Evolutionary conservation across 495 filamentous ascomycete genomes (phyloP), one percentile per base, ranked within the genome.

Genomic region (Trichocladium antarcticum): DNA sequence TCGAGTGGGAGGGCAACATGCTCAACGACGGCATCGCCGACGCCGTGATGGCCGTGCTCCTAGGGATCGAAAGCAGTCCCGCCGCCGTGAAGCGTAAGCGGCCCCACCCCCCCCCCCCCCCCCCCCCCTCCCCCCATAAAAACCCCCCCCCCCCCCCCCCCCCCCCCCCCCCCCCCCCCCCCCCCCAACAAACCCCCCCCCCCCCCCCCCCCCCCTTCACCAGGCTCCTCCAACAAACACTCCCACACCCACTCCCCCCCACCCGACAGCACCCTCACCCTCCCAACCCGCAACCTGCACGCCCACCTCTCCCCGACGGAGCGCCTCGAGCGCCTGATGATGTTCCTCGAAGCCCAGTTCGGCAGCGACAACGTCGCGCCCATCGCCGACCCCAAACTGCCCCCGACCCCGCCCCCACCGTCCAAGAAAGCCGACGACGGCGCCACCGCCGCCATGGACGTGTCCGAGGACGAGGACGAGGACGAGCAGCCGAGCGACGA

Each of bases 1-100:
- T 96, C 1, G 88, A 95, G 61, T 98, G 92, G 92, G 92, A 96
- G 58, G 92, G 90, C 24, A 98, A 95, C 60, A 84, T 94, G 76
- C 79, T 95, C 55, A 98, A 97, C 58, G 92, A 98, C 56, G 87
- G 89, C 27, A 92, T 98, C 55, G 92, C 93, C 6, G 92, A 98
- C 67, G 87, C 92, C 10, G 85, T 95, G 14, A 83, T 96, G 71
- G 92, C 85, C 5, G 87, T 95, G 4, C 74, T 98, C 9, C 76
- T 94, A 50, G 85, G 81, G 0, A 81, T 94, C 12, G 93, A 98
- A 68, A 90, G 82, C 64, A 89, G 82, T 42, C 93, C 93, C 12
- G 92, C 93, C 16, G 92, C 92, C 12, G 89, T 98, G 29, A 93
- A 88, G 61, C 85, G 89, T 94, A 74, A 63, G 82, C 60, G n/a